Evolutionary conservation across 2,329 filamentous ascomycete species (phyloP).

Genomic region (Fusarium nodosum): DNA sequence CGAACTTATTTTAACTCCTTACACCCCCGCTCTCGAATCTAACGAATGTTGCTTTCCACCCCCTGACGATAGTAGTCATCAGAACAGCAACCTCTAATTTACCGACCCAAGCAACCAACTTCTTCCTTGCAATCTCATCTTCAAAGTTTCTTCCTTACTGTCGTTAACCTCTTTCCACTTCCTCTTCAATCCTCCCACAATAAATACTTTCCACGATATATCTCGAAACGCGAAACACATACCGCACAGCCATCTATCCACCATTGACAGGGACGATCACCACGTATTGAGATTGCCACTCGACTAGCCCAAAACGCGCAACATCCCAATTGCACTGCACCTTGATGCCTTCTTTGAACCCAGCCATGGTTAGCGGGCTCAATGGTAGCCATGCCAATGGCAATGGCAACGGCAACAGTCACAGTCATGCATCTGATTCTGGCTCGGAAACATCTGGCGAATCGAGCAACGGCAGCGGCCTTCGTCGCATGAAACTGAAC

Average conservation of each 20-base stretch:
- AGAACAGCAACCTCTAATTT: constrained; percentile 41
- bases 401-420: constrained; percentile 19
- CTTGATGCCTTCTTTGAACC: constrained; percentile 43
- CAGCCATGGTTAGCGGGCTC: constrained; percentile 45
- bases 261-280: constrained; percentile 19
- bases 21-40: constrained; percentile 43
- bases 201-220: constrained; percentile 1
- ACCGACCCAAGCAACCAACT: constrained; percentile 30
- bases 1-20: constrained; percentile 34
- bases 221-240: constrained; percentile 7
- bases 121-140: constrained; percentile 19
- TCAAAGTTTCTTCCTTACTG: constrained; percentile 2
- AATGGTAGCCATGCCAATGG: constrained; percentile 39
- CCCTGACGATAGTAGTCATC: constrained; percentile 38
- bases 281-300: constrained; percentile 26
- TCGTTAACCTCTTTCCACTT: constrained; percentile 18
- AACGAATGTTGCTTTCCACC: constrained; percentile 35
- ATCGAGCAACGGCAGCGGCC: constrained; percentile 54
- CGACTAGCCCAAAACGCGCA: constrained; percentile 32
- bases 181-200: constrained; percentile 7
- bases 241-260: constrained; percentile 24
- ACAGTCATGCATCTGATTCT: constrained; percentile 44
- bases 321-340: constrained; percentile 26
- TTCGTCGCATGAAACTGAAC: constrained; percentile 57
- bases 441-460: constrained; percentile 47